Percentiles rank a stretch among this genome's conserved stretches.
phyloP scores from a whole-genome alignment of 352 stramenopile species.

The Globisporangium perplexum region DNA sequence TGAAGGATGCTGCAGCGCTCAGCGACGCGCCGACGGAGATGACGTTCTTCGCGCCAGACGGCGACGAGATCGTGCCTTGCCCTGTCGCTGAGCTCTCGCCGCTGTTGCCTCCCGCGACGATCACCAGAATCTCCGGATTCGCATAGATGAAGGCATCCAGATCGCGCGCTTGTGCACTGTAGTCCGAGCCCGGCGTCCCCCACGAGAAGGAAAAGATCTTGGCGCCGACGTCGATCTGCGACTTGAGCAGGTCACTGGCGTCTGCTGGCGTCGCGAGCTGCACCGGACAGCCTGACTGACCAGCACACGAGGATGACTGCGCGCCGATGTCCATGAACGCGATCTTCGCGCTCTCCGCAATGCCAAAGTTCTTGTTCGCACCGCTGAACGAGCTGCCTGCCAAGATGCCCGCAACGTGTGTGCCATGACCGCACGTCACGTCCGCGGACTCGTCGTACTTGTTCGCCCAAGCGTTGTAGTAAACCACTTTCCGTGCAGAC shows the following conservation, averaged over 20 bases:
- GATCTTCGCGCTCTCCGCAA: conserved; percentile 72
- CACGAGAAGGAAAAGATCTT: conserved; percentile 85
- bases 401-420: conserved; percentile 80
- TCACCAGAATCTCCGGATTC: conserved; percentile 80
- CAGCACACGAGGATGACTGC: conserved; percentile 42
- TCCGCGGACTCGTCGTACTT: conserved; percentile 54
- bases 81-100: conserved; percentile 58
- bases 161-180: conserved; percentile 68
- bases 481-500: conserved; percentile 64
- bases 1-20: conserved; percentile 49
- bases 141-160: conserved; percentile 79
- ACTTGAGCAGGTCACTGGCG: conserved; percentile 49
- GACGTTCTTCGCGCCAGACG: conserved; percentile 79
- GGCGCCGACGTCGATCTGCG: conserved; percentile 63
- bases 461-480: conserved; percentile 76
- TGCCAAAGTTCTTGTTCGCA: conserved; percentile 49
- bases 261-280: conserved; percentile 56
- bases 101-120: conserved; percentile 87
- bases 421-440: conserved; percentile 81
- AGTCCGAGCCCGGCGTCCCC: conserved; percentile 70
- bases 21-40: conserved; percentile 79
- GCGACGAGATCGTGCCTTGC: conserved; percentile 72
- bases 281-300: conserved; percentile 43
- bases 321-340: conserved; percentile 90
- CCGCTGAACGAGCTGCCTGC: conserved; percentile 70